Percentiles rank a stretch among this genome's conserved stretches.
phyloP scores from a whole-genome alignment of 1,284 basidiomycete species.

The Amylostereum areolatum region DNA sequence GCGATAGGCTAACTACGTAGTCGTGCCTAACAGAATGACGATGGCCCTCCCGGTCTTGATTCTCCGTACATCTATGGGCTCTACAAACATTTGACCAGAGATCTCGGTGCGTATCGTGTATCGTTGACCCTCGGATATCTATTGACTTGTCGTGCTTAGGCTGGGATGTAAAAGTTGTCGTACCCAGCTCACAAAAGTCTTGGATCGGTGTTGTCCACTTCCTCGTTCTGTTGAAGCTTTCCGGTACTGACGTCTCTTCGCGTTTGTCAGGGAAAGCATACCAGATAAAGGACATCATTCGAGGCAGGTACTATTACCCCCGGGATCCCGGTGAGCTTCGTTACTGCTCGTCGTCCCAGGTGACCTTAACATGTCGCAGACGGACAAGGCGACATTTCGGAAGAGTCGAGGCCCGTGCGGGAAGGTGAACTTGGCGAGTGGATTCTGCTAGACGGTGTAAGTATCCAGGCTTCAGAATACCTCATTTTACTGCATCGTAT shows the following conservation, averaged over 20 bases:
- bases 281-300: conserved; percentile 75
- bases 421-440: conserved; percentile 80
- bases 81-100: conserved; percentile 58
- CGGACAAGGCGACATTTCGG: conserved; percentile 67
- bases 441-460: conserved; percentile 82
- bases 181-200: conserved; percentile 84
- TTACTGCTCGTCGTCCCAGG: not conserved
- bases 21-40: conserved; percentile 61
- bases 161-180: conserved; percentile 85
- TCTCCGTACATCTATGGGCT: conserved; percentile 85
- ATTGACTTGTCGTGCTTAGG: conserved; percentile 31
- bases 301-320: conserved; percentile 81
- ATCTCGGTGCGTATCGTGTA: conserved; percentile 44
- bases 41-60: conserved; percentile 74
- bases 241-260: conserved; percentile 3
- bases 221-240: conserved; percentile 2
- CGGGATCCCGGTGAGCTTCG: conserved; percentile 42
- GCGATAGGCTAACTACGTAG: not conserved
- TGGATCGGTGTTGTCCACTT: conserved; percentile 65
- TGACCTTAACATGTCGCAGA: conserved; percentile 33
- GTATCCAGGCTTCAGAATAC: conserved; percentile 15
- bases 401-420: conserved; percentile 57
- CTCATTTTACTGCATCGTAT: not conserved
- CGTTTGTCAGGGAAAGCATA: conserved; percentile 67
- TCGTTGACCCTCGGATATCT: not conserved